Percentiles rank a stretch among this genome's conserved stretches.
Conservation (phyloP, 1,284 basidiomycete species). For the Peniophora sp. region DNA sequence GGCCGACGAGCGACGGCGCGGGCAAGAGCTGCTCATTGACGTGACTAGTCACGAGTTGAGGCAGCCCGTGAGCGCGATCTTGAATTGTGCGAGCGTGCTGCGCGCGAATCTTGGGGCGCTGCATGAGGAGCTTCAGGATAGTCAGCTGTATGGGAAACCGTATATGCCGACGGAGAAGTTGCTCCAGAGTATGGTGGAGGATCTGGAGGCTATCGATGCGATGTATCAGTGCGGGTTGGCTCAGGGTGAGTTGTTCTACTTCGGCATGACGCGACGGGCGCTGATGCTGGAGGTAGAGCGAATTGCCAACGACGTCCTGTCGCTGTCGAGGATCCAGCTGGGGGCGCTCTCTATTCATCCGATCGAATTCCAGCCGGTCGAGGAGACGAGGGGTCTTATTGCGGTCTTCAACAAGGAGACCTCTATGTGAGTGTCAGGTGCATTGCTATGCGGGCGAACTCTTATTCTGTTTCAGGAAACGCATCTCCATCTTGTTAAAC, state of each 20-base stretch:
- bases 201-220: background rate
- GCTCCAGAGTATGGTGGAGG: background rate
- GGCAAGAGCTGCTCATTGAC: slow-evolving; percentile 1
- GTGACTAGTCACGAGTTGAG: background rate
- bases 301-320: slow-evolving; percentile 1
- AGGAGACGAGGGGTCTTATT: background rate
- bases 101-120: background rate
- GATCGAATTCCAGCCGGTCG: background rate
- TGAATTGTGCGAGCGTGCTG: background rate
- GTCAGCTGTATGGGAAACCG: background rate
- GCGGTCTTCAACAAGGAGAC: background rate
- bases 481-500: background rate
- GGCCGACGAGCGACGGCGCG: background rate
- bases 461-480: background rate
- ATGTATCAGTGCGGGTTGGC: background rate
- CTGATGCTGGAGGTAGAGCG: background rate
- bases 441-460: background rate
- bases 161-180: background rate
- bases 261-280: background rate
- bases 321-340: background rate
- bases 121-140: background rate
- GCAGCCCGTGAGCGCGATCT: background rate
- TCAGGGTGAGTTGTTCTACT: background rate
- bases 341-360: background rate
- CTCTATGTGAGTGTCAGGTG: background rate